phyloP scores from a whole-genome alignment of 345 rosid species.

The Bruguiera parviflora region DNA sequence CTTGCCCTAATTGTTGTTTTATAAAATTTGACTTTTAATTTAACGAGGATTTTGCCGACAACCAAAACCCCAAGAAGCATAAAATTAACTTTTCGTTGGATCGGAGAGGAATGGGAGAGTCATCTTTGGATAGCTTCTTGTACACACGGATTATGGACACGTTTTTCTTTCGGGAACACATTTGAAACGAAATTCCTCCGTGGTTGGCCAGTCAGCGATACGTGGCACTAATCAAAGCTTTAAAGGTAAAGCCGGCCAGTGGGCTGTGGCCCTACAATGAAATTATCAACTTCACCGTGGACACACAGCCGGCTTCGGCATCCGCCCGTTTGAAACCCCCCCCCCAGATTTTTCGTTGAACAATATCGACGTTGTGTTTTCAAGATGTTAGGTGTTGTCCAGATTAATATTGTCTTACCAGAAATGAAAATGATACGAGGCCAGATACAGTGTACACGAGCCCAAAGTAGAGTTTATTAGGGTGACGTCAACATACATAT shows the following conservation, averaged over 20 bases:
- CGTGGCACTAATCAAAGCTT: background rate
- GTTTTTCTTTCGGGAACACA: slow-evolving; percentile 4
- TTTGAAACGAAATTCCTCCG: background rate
- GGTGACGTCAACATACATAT: too few species aligned
- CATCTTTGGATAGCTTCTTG: slow-evolving; percentile 11
- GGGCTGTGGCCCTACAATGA: background rate
- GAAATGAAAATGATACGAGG: background rate
- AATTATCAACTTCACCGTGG: background rate
- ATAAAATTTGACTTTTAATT: background rate
- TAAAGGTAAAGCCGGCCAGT: too few species aligned
- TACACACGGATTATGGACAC: background rate
- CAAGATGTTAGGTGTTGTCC: slow-evolving; percentile 1
- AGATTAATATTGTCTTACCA: background rate
- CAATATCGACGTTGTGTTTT: background rate
- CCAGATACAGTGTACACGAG: too few species aligned
- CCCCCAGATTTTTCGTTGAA: background rate
- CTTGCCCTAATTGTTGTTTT: too few species aligned
- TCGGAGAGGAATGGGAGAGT: background rate
- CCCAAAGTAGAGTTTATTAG: too few species aligned
- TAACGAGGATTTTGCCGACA: too few species aligned
- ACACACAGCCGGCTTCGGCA: background rate
- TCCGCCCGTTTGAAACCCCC: background rate
- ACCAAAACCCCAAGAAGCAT: background rate
- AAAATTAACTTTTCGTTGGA: slow-evolving; percentile 9
- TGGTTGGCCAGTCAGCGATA: background rate